Evolutionary conservation across 2,329 filamentous ascomycete genomes (phyloP), one percentile per base, ranked within the genome.

Genomic region (Aspergillus sp.): DNA sequence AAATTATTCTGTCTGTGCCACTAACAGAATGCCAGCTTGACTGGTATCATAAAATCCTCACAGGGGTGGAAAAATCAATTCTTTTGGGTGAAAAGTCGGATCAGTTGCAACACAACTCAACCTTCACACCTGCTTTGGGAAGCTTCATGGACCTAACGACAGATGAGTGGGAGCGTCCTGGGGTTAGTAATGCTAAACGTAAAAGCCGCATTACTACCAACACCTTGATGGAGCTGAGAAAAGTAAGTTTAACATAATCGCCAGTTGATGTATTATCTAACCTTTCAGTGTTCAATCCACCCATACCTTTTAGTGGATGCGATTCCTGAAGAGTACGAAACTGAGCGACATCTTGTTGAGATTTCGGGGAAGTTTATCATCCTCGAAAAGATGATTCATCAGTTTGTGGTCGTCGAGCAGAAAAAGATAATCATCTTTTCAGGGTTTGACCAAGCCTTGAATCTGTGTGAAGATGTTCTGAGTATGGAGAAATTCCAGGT

Each of bases 11-110:
- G 1, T 85, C 81, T 52, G 79, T 86, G 0, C 84, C 84, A 0
- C 68, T 87, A 0, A 84, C 82, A 0, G 81, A 82, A 0, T 79
- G 85, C 73, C 84, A 87, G 62, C 72, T 80, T 2, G 81, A 82
- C 40, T 85, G 82, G 81, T 87, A 87, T 54, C 79, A 78, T 3
- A 74, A 81, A 25, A 76, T 87, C 5, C 74, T 87, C 9, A 87
- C 84, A 0, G 80, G 80, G 15, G 75, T 81, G 0, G 81, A 83
- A 41, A 14, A 45, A 31, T 56, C 46, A 3, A 19, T 50, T 15
- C n/a, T 31, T 14, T 17, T 37, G 31, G 46, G 33, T 2, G 19
- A 40, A 3, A 23, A 8, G 4, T 11, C 44, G 6, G 8, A 39
- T 15, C 27, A 33, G n/a, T 8, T 8, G 11, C 8, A 50, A 4